A percentile compares a stretch with the other conserved stretches of the same genome.
Conservation (phyloP, 2,329 filamentous ascomycete species). For the Pseudogymnoascus sp. region DNA sequence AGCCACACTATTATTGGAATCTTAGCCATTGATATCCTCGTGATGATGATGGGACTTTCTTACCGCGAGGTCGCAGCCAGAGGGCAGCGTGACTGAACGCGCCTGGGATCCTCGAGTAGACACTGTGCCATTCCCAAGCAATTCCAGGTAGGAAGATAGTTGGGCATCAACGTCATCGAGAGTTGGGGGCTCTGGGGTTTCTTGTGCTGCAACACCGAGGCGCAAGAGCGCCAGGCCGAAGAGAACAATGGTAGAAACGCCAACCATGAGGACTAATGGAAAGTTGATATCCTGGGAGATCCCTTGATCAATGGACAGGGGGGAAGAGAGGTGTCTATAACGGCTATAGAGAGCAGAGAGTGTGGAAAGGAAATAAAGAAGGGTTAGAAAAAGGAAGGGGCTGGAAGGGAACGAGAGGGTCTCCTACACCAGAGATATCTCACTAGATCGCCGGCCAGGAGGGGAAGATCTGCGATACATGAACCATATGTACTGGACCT, state of each 20-base stretch:
- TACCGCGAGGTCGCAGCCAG: constrained; percentile 6
- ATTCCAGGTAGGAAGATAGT: background rate
- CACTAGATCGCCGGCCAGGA: background rate
- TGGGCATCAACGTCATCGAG: background rate
- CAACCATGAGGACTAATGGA: background rate
- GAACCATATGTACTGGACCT: background rate
- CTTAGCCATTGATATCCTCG: background rate
- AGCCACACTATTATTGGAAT: constrained; percentile 13
- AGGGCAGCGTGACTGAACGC: background rate
- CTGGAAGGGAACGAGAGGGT: background rate
- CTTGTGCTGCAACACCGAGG: background rate
- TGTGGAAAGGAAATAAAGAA: background rate
- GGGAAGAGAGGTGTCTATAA: background rate
- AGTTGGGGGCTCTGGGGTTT: background rate
- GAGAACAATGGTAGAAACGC: background rate
- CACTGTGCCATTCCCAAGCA: background rate
- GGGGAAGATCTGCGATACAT: background rate
- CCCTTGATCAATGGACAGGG: background rate
- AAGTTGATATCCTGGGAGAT: background rate
- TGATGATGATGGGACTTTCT: background rate
- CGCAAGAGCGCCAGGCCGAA: background rate
- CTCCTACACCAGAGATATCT: background rate
- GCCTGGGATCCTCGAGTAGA: background rate
- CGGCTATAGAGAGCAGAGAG: background rate
- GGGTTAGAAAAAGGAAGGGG: background rate